Conservation (phyloP, 345 rosid species). For the Lumnitzera littorea region DNA sequence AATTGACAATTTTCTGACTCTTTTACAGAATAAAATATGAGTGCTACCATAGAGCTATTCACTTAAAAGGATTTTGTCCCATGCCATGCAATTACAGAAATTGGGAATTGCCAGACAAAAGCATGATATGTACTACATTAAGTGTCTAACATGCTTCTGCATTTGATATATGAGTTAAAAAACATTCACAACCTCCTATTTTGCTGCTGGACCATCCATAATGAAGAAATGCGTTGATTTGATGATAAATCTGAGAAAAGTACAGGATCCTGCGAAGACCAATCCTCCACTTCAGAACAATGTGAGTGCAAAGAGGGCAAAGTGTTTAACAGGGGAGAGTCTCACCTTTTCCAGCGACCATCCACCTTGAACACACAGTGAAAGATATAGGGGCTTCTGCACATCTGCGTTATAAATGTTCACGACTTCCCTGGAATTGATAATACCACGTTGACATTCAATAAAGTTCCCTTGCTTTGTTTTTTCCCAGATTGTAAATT, state of each 20-base stretch:
- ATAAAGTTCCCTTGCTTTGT: constrained; percentile 60
- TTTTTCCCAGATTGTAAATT: constrained; percentile 85
- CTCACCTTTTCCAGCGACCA: constrained; percentile 92
- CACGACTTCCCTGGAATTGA: constrained; percentile 53
- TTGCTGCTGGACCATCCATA: constrained; percentile 93
- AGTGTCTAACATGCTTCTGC: background rate
- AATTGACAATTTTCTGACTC: no score
- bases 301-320: background rate
- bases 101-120: no score
- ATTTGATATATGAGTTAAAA: background rate
- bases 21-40: no score
- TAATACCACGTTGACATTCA: constrained; percentile 55
- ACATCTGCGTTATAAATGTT: constrained; percentile 67
- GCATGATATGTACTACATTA: no score
- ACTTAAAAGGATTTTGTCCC: no score
- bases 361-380: constrained; percentile 72
- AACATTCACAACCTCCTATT: constrained; percentile 64
- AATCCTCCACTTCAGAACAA: constrained; percentile 7
- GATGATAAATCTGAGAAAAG: constrained; percentile 76
- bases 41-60: no score
- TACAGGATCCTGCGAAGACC: constrained; percentile 61
- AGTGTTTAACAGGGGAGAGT: background rate
- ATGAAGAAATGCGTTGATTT: constrained; percentile 60
- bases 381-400: constrained; percentile 68
- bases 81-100: no score